Conservation (phyloP, 2,329 filamentous ascomycete genomes). For the Hymenoscyphus scutula region DNA sequence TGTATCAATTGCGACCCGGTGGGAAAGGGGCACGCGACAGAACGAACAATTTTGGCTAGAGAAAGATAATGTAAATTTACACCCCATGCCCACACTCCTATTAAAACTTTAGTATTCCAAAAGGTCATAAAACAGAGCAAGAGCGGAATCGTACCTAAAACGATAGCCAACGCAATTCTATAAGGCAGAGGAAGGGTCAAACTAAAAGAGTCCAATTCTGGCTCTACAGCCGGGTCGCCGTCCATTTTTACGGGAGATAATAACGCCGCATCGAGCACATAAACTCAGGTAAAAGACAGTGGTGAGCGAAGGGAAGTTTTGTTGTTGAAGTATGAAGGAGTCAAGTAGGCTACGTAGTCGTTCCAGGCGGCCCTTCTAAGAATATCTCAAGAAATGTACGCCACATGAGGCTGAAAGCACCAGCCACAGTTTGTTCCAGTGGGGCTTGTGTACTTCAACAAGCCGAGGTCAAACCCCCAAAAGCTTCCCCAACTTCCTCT, state of each 20-base stretch:
- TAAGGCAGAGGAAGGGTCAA: constrained; percentile 84
- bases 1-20: not conserved
- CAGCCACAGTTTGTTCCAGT: constrained; percentile 17
- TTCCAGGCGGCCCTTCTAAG: constrained; percentile 5
- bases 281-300: constrained; percentile 29
- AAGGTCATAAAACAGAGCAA: not conserved
- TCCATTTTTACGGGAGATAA: constrained; percentile 53
- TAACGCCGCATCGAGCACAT: constrained; percentile 31
- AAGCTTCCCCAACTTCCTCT: constrained; percentile 3
- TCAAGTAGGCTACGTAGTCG: constrained; percentile 19
- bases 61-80: constrained; percentile 86
- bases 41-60: constrained; percentile 67
- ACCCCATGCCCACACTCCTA: constrained; percentile 94
- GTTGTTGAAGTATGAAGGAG: not conserved
- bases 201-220: constrained; percentile 80
- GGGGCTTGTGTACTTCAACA: not conserved
- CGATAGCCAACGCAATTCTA: constrained; percentile 79
- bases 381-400: constrained; percentile 9
- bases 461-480: constrained; percentile 15
- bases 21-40: constrained; percentile 6
- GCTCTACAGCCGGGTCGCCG: constrained; percentile 69
- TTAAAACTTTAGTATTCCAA: constrained; percentile 18
- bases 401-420: not conserved
- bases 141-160: constrained; percentile 63
- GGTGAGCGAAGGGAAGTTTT: constrained; percentile 21